Conservation (phyloP, 1,284 basidiomycete genomes). For the Cryptococcus deneoformans region DNA sequence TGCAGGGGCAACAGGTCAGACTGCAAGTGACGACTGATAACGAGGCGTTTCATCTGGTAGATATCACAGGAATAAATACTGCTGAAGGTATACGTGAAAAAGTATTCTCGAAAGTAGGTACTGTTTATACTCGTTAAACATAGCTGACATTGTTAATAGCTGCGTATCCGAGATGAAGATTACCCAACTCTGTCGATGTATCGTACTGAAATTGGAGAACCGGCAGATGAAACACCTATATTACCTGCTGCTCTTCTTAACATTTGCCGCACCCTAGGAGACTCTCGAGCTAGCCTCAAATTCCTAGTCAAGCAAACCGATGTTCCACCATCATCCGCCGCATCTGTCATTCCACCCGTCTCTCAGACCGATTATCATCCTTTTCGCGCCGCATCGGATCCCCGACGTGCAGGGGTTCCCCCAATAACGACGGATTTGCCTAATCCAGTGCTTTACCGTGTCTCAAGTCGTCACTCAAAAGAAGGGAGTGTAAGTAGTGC, state of each 20-base stretch:
- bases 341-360: slow-evolving; percentile 37
- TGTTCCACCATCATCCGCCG: slow-evolving; percentile 33
- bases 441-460: slow-evolving; percentile 13
- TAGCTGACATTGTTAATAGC: slow-evolving; percentile 49
- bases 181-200: slow-evolving; percentile 73
- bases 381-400: not conserved
- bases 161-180: slow-evolving; percentile 80
- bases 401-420: slow-evolving; percentile 20
- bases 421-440: slow-evolving; percentile 29
- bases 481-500: slow-evolving; percentile 39
- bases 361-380: slow-evolving; percentile 4
- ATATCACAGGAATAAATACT: slow-evolving; percentile 67
- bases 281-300: slow-evolving; percentile 71
- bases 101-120: slow-evolving; percentile 74
- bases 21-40: slow-evolving; percentile 70
- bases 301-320: slow-evolving; percentile 60
- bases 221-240: slow-evolving; percentile 67
- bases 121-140: not conserved
- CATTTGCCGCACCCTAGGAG: slow-evolving; percentile 68
- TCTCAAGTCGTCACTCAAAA: slow-evolving; percentile 37
- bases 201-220: slow-evolving; percentile 75
- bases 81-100: slow-evolving; percentile 75
- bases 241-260: slow-evolving; percentile 65
- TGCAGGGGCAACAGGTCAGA: slow-evolving; percentile 20
- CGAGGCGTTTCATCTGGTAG: slow-evolving; percentile 72